phyloP scores from a whole-genome alignment of 1,284 basidiomycete species.

The Irpex sp. region DNA sequence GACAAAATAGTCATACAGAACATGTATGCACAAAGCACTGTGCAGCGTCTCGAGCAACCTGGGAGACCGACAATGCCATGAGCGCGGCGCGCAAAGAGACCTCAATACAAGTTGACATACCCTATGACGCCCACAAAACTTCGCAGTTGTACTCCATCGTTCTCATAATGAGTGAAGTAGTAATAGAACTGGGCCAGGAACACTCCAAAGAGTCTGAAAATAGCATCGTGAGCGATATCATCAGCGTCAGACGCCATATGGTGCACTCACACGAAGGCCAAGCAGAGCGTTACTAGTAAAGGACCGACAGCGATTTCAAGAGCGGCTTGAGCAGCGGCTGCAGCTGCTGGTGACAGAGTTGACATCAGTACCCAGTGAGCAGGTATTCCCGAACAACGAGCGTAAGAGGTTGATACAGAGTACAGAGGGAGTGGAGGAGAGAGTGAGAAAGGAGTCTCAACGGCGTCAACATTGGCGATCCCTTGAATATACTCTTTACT shows the following conservation, averaged over 20 bases:
- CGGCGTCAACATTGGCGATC: background rate
- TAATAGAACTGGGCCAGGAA: background rate
- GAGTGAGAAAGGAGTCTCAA: background rate
- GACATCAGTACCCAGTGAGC: background rate
- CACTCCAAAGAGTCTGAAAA: background rate
- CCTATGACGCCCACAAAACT: background rate
- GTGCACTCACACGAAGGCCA: background rate
- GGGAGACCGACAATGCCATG: background rate
- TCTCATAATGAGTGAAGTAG: constrained; percentile 3
- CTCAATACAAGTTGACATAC: background rate
- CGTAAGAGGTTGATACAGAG: background rate
- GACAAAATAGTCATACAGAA: constrained; percentile 2
- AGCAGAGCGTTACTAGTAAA: constrained; percentile 1
- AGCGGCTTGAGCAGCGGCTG: background rate
- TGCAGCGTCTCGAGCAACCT: constrained; percentile 2
- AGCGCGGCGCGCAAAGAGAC: background rate
- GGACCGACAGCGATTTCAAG: background rate
- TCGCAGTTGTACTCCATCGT: background rate
- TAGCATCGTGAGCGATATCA: background rate
- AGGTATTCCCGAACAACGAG: background rate
- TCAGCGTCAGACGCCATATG: background rate
- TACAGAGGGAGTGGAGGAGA: background rate
- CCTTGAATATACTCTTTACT: background rate
- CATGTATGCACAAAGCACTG: constrained; percentile 3
- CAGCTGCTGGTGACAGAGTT: background rate